These are phyloP conservation scores for Cudoniella acicularis DNA, from an alignment of 495 filamentous ascomycete genomes.

Conservation along the genomic window DNA sequence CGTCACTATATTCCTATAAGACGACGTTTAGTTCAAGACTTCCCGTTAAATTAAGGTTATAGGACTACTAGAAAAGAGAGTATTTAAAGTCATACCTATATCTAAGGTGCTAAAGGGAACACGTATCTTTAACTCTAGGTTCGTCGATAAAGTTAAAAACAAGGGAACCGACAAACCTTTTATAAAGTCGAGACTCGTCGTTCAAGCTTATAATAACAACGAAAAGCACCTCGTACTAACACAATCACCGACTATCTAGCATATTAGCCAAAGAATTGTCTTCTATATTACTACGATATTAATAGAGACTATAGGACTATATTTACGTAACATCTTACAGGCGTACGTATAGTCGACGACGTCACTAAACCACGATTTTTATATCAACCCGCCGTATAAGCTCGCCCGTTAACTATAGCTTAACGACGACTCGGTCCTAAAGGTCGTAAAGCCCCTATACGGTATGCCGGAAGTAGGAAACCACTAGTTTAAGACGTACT, in stretches of 20 bases:
- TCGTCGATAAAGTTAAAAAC: neutral
- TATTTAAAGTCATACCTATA: neutral
- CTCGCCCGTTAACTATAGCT: neutral
- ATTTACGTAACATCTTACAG: neutral
- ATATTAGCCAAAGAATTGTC: neutral
- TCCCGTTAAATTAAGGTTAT: neutral
- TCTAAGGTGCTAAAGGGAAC: neutral
- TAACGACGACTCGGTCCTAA: neutral
- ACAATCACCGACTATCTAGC: neutral
- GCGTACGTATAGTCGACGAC: neutral
- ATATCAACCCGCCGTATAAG: neutral
- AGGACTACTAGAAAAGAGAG: neutral
- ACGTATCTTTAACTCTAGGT: neutral
- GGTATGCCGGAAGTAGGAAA: neutral
- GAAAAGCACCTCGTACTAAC: neutral
- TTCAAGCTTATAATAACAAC: neutral
- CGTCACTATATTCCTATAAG: neutral
- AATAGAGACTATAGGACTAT: neutral
- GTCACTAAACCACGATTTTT: neutral
- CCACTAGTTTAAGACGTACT: slow-evolving; percentile 6
- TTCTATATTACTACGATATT: neutral
- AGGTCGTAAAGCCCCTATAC: neutral
- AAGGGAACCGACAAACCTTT: neutral
- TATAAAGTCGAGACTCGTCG: neutral
- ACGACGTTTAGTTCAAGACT: neutral